Evolutionary conservation across 306 rosid genomes (phyloP).

Genomic region (Quercus aquifolioides): DNA sequence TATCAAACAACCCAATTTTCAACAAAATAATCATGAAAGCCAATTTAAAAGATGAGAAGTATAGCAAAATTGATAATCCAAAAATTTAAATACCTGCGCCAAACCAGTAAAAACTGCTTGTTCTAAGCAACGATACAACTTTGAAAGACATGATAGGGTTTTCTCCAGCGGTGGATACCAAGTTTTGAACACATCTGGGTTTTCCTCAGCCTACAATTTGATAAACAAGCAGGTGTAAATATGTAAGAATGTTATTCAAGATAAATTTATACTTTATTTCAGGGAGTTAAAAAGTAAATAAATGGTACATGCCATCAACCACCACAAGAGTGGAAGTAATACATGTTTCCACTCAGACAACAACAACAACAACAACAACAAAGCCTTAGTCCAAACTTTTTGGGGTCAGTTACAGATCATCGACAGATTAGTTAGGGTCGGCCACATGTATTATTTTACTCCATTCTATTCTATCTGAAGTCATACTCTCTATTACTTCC

Average conservation of each 20-base stretch:
- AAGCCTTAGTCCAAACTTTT: too few species aligned
- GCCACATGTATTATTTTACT: too few species aligned
- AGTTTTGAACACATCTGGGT: conserved; percentile 61
- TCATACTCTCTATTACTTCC: too few species aligned
- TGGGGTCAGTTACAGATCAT: too few species aligned
- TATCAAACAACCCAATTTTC: conserved; percentile 1
- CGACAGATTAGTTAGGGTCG: too few species aligned
- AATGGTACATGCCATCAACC: conserved; percentile 11
- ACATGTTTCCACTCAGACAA: not conserved
- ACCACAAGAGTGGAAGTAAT: conserved; percentile 7
- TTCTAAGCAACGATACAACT: conserved; percentile 91
- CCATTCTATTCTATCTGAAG: too few species aligned
- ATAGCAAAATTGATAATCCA: conserved; percentile 1
- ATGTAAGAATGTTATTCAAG: conserved; percentile 3
- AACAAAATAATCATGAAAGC: conserved; percentile 19
- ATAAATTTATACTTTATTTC: conserved; percentile 2
- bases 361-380: too few species aligned
- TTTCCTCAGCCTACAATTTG: conserved; percentile 67
- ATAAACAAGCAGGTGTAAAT: conserved; percentile 9
- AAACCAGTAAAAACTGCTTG: conserved; percentile 90
- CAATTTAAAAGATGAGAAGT: conserved; percentile 5
- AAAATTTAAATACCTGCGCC: conserved; percentile 76
- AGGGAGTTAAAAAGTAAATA: conserved; percentile 2
- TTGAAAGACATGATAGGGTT: conserved; percentile 89
- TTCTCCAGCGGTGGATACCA: conserved; percentile 98